Evolutionary conservation across 2,329 filamentous ascomycete species (phyloP).

Genomic region (Didymellaceae sp.): DNA sequence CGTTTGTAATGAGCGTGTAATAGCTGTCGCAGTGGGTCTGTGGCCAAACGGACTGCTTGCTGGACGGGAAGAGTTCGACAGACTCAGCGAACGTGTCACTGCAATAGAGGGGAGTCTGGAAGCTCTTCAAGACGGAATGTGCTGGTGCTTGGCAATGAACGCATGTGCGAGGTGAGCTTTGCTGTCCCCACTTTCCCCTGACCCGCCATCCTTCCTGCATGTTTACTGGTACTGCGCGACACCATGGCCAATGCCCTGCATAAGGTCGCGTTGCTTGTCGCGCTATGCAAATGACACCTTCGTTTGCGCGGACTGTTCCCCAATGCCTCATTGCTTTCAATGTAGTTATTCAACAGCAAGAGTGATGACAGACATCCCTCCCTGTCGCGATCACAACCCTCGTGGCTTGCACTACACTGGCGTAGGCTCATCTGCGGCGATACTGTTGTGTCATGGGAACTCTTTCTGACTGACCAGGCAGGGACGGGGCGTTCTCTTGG

Average conservation of each 20-base stretch:
- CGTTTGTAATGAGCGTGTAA: slow-evolving; percentile 4
- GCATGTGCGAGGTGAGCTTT: slow-evolving; percentile 17
- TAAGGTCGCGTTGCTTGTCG: neutral
- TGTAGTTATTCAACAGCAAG: no score
- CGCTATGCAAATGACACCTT: neutral
- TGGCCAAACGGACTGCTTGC: neutral
- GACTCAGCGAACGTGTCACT: neutral
- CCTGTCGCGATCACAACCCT: neutral
- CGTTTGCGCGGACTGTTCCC: neutral
- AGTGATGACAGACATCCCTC: no score
- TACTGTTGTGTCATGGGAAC: neutral
- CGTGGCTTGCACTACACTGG: slow-evolving; percentile 13
- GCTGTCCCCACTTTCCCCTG: slow-evolving; percentile 10
- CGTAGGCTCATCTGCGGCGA: neutral
- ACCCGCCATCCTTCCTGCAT: neutral
- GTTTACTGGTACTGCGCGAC: slow-evolving; percentile 1
- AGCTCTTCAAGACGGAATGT: slow-evolving; percentile 6
- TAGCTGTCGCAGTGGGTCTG: neutral
- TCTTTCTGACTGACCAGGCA: neutral
- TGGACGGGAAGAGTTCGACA: neutral
- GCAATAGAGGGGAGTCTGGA: neutral
- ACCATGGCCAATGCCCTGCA: slow-evolving; percentile 9
- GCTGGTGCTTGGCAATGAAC: slow-evolving; percentile 13
- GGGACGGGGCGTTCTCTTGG: neutral
- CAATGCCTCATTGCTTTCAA: no score